Evolutionary conservation across 768 basidiomycete species (phyloP), one percentile per base, ranked within the genome.

Genomic region (Rhodotorula toruloides): DNA sequence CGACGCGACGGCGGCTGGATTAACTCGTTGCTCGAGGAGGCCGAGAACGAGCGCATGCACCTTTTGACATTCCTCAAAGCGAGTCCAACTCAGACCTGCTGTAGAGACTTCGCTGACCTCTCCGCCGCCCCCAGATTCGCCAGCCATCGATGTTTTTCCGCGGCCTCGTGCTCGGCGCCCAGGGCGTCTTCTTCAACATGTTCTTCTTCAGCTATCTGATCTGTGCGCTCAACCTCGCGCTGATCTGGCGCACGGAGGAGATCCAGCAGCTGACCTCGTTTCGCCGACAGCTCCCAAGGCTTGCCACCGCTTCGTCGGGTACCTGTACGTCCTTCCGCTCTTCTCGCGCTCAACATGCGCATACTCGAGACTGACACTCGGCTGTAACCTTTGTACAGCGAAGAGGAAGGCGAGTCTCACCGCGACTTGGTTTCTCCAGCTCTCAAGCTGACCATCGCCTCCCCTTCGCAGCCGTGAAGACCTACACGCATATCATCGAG

Each of bases 31-130:
- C 47, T 96, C 25, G 88, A 91, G 76, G 94, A 96, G 79, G 91
- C 92, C 19, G 91, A 98, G 76, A 98, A 98, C 76, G 94, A 99
- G 79, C 82, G 94, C 42, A 94, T 96, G 74, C 72, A 58, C 47
- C 71, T 61, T 61, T 89, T 90, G 86, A 96, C 93, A 3, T 99
- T 98, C 80, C 90, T 98, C 90, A 88, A 90, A 37, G 53, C 40
- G 13, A 11, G 37, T 48, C 37, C 31, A 1, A 6, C 27, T 3
- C 14, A n/a, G n/a, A n/a, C n/a, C n/a, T n/a, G n/a, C n/a, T n/a
- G n/a, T n/a, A n/a, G n/a, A n/a, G 2, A 5, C 37, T 40, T 46
- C 44, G 44, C 44, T 46, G 44, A 22, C 19, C 52, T 12, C 2
- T 29, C 37, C 25, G 4, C 13, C 27, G 34, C 53, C n/a, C n/a